These are phyloP conservation scores for Leishmania amazonensis DNA, from an alignment of 208 protist genomes.

Conservation along the genomic window DNA sequence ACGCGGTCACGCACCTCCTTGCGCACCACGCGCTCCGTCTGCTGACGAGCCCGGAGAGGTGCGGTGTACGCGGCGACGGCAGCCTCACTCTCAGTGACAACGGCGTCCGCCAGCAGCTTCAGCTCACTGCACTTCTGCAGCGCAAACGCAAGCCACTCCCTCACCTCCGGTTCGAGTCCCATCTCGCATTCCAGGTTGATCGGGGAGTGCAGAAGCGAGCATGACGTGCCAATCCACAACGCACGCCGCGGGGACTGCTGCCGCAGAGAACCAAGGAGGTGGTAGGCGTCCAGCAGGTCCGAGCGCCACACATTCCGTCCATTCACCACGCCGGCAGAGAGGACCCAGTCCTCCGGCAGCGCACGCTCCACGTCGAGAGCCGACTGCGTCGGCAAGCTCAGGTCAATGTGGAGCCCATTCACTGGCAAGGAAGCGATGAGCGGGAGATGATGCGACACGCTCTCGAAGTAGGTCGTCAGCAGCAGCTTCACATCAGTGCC, in stretches of 20 bases:
- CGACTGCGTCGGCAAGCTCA: conserved; percentile 36
- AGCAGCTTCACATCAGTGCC: conserved; percentile 42
- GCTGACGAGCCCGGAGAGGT: conserved; percentile 29
- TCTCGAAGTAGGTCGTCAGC: conserved; percentile 88
- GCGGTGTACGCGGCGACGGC: conserved; percentile 46
- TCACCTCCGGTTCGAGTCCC: conserved; percentile 51
- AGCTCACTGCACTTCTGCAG: conserved; percentile 86
- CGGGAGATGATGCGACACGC: conserved; percentile 53
- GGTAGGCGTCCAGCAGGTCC: conserved; percentile 40
- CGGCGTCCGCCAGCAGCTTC: conserved; percentile 44
- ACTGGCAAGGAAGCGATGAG: conserved; percentile 50
- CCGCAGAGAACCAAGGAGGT: conserved; percentile 30
- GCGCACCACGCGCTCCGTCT: conserved; percentile 40
- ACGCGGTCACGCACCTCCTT: conserved; percentile 38
- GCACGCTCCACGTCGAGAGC: conserved; percentile 36
- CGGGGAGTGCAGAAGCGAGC: conserved; percentile 83
- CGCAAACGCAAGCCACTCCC: conserved; percentile 78
- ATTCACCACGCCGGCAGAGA: conserved; percentile 84
- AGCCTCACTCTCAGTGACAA: conserved; percentile 27
- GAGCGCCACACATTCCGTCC: conserved; percentile 87
- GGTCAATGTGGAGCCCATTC: conserved; percentile 85
- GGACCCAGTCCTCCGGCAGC: conserved; percentile 50
- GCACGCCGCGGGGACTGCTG: conserved; percentile 23
- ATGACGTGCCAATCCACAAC: conserved; percentile 78
- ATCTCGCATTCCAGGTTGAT: conserved; percentile 67